Conservation (phyloP, 768 basidiomycete species). For the Tulasnella sp. region DNA sequence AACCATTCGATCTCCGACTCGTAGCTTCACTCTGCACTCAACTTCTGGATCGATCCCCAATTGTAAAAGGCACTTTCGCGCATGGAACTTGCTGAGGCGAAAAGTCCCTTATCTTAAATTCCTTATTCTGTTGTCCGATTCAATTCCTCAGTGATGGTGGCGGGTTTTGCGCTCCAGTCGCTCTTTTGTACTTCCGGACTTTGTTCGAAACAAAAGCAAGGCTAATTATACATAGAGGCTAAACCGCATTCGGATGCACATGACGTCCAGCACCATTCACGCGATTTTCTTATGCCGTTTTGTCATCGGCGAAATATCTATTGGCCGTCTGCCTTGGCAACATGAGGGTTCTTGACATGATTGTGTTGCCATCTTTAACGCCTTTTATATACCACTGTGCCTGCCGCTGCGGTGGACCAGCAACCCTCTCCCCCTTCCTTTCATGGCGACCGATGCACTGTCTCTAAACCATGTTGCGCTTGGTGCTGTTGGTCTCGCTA, state of each 20-base stretch:
- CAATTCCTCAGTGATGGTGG: too few relatives aligned
- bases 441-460: background rate
- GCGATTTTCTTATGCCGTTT: conserved; percentile 5
- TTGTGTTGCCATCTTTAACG: background rate
- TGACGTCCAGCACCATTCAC: too few relatives aligned
- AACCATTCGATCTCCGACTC: too few relatives aligned
- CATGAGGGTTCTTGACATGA: conserved; percentile 14
- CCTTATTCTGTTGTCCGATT: too few relatives aligned
- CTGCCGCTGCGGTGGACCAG: background rate
- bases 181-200: background rate
- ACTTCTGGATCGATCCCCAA: too few relatives aligned
- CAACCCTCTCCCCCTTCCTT: background rate
- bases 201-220: background rate
- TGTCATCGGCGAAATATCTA: background rate
- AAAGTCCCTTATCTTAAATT: too few relatives aligned
- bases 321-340: background rate
- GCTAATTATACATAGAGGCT: background rate
- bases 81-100: too few relatives aligned
- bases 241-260: background rate
- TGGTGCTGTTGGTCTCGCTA: background rate
- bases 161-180: too few relatives aligned
- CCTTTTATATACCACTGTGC: background rate
- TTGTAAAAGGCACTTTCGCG: too few relatives aligned
- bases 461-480: background rate
- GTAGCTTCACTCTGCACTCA: too few relatives aligned